Evolutionary conservation across 1,284 basidiomycete species (phyloP).

Genomic region (Apiotrichum siamense): DNA sequence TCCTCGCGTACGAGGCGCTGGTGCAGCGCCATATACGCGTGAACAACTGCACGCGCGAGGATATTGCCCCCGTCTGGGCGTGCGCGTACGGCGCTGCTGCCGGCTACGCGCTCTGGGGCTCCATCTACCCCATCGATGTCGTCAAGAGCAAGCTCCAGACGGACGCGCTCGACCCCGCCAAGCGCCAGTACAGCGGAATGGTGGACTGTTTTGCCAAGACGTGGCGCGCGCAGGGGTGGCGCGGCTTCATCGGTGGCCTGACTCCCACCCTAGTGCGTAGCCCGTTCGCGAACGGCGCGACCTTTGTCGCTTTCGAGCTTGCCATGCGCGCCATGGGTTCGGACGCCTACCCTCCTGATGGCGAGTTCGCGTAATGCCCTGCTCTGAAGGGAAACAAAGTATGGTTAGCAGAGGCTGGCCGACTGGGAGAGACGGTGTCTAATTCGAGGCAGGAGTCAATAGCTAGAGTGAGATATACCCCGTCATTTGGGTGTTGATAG

Average conservation of each 20-base stretch:
- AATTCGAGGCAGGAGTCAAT: no score
- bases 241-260: constrained; percentile 83
- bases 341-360: neutral
- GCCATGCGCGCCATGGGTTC: constrained; percentile 53
- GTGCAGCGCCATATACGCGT: constrained; percentile 73
- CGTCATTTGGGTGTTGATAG: no score
- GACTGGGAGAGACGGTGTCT: no score
- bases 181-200: constrained; percentile 73
- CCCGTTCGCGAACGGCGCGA: constrained; percentile 73
- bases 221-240: constrained; percentile 71
- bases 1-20: constrained; percentile 87
- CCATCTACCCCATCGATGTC: constrained; percentile 87
- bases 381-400: no score
- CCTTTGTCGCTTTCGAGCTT: constrained; percentile 87
- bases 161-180: constrained; percentile 68
- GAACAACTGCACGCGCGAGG: constrained; percentile 63
- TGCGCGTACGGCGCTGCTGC: constrained; percentile 80
- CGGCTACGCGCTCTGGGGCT: constrained; percentile 47
- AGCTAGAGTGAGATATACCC: no score
- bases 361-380: neutral
- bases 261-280: constrained; percentile 74
- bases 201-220: constrained; percentile 76
- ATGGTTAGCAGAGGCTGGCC: no score
- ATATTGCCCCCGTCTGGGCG: constrained; percentile 69
- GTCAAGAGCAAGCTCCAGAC: constrained; percentile 94